These are phyloP conservation scores for Podila epigama DNA, from an alignment of 192 early-diverging fungal species.

Conservation along the genomic window DNA sequence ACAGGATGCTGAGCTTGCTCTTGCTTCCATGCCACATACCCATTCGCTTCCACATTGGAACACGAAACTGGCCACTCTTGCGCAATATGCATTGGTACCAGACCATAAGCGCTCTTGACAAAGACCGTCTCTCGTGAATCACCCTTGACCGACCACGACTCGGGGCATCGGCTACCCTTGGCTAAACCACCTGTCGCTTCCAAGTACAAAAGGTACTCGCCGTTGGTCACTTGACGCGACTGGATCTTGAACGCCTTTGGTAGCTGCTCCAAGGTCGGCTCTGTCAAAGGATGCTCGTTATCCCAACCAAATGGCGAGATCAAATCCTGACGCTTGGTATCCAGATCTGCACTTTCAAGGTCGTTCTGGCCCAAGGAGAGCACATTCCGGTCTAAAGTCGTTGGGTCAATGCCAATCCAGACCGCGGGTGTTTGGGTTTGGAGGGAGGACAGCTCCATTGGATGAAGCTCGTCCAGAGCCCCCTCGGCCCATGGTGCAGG, in stretches of 20 bases:
- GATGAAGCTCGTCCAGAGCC: background rate
- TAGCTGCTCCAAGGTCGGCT: slow-evolving; percentile 13
- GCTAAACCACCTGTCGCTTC: slow-evolving; percentile 11
- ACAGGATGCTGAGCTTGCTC: slow-evolving; percentile 31
- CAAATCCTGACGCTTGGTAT: slow-evolving; percentile 24
- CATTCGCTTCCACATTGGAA: slow-evolving; percentile 70
- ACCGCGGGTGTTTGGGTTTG: slow-evolving; percentile 1
- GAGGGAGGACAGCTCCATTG: slow-evolving; percentile 11
- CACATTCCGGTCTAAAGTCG: slow-evolving; percentile 1
- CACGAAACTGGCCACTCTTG: slow-evolving; percentile 77
- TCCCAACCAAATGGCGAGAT: slow-evolving; percentile 85
- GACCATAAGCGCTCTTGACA: slow-evolving; percentile 77
- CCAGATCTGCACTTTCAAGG: slow-evolving; percentile 58
- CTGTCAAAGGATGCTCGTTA: slow-evolving; percentile 74
- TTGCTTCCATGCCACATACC: slow-evolving; percentile 68
- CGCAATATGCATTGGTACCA: slow-evolving; percentile 57
- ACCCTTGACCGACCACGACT: slow-evolving; percentile 33
- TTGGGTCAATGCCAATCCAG: slow-evolving; percentile 26
- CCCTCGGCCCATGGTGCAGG: slow-evolving; percentile 28
- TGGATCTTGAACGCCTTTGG: slow-evolving; percentile 69
- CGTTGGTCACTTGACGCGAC: slow-evolving; percentile 80
- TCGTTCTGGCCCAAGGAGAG: slow-evolving; percentile 71
- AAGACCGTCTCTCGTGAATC: slow-evolving; percentile 9
- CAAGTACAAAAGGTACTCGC: slow-evolving; percentile 74
- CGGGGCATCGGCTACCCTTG: slow-evolving; percentile 66